Percentiles rank a stretch among this genome's conserved stretches.
Conservation (phyloP, 2,329 filamentous ascomycete species). For the Claviceps africana region DNA sequence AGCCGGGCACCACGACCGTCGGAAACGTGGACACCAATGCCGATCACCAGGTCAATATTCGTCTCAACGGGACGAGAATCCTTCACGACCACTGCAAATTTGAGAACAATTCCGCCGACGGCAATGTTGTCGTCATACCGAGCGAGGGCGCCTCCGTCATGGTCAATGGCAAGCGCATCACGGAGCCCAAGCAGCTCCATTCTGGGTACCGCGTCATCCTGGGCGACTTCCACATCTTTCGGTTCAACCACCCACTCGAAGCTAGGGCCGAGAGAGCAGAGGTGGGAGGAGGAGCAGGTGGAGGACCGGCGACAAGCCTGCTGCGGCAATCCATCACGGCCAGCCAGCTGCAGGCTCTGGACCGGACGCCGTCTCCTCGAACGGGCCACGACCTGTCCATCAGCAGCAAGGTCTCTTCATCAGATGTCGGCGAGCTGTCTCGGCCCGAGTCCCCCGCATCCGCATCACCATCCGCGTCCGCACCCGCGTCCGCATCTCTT, state of each 20-base stretch:
- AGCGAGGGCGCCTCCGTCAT: constrained; percentile 90
- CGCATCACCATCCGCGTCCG: constrained; percentile 50
- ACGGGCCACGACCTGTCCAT: constrained; percentile 60
- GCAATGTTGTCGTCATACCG: constrained; percentile 80
- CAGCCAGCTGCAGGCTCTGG: constrained; percentile 46
- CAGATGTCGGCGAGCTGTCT: constrained; percentile 65
- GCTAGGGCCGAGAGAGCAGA: constrained; percentile 84
- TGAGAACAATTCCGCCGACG: constrained; percentile 65
- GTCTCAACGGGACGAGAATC: constrained; percentile 86
- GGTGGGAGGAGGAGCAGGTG: no score
- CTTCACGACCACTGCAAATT: constrained; percentile 86
- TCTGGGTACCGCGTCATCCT: constrained; percentile 92
- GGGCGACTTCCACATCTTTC: constrained; percentile 96
- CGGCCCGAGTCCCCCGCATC: constrained; percentile 69
- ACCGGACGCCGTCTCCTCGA: constrained; percentile 35
- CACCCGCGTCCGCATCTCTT: constrained; percentile 54
- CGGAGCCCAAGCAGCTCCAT: constrained; percentile 71
- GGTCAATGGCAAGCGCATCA: constrained; percentile 87
- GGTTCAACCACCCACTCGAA: constrained; percentile 96
- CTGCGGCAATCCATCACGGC: constrained; percentile 68
- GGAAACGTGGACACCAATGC: constrained; percentile 82
- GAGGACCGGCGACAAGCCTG: constrained; percentile 40
- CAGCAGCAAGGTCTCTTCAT: constrained; percentile 57
- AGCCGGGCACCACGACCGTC: constrained; percentile 85
- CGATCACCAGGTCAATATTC: constrained; percentile 66